phyloP scores from a whole-genome alignment of 441 rosid species.

The Brassica balearica region DNA sequence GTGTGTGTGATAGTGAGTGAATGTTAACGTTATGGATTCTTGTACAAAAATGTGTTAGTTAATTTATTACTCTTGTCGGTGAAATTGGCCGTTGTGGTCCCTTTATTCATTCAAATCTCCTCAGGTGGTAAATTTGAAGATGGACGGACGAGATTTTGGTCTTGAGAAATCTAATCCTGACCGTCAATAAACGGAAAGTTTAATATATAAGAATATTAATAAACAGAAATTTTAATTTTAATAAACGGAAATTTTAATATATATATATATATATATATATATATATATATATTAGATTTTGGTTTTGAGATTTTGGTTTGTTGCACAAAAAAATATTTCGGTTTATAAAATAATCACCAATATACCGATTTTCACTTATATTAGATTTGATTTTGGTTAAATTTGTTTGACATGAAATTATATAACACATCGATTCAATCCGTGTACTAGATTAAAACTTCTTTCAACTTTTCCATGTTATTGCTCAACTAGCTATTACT shows the following conservation, averaged over 20 bases:
- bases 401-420: background rate
- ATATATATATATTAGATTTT: no score
- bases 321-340: background rate
- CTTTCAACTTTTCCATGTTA: background rate
- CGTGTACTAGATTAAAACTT: background rate
- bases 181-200: background rate
- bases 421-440: background rate
- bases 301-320: no score
- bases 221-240: no score
- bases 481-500: background rate
- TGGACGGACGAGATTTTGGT: background rate
- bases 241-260: no score
- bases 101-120: conserved; percentile 31
- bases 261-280: no score
- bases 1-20: conserved; percentile 41
- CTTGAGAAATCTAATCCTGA: background rate
- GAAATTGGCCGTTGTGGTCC: conserved; percentile 42
- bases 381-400: background rate
- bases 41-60: conserved; percentile 41
- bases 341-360: background rate
- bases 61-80: conserved; percentile 43
- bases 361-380: background rate
- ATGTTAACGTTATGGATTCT: conserved; percentile 41
- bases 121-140: conserved; percentile 21
- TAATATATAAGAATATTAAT: no score